Evolutionary conservation across 768 basidiomycete genomes (phyloP).

Genomic region (Lentinula raphanica): DNA sequence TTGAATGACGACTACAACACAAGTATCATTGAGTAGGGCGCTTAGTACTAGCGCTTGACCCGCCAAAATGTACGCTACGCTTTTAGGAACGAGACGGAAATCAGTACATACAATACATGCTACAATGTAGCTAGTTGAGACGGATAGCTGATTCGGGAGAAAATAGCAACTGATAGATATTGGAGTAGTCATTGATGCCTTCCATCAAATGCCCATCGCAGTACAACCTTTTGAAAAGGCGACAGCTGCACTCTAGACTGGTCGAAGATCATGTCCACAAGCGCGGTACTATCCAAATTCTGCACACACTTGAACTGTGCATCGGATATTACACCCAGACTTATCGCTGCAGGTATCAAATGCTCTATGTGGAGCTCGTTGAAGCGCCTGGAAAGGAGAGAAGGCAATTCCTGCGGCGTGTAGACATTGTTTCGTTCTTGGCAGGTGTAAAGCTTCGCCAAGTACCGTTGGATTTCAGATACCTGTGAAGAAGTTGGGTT

Average conservation of each 20-base stretch:
- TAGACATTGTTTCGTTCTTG: neutral
- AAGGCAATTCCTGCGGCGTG: neutral
- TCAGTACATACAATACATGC: too few species aligned
- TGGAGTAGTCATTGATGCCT: too few species aligned
- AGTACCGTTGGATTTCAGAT: neutral
- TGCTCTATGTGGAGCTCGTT: too few species aligned
- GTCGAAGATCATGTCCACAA: neutral
- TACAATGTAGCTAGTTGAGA: too few species aligned
- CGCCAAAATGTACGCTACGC: too few species aligned
- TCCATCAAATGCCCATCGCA: neutral
- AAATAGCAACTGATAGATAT: too few species aligned
- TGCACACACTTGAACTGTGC: neutral
- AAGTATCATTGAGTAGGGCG: too few species aligned
- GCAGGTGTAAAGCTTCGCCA: neutral
- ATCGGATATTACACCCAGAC: neutral
- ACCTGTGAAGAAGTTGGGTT: neutral
- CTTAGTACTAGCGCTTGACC: too few species aligned
- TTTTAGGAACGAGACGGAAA: too few species aligned
- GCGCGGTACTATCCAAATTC: neutral
- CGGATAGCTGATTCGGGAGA: too few species aligned
- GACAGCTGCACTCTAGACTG: neutral
- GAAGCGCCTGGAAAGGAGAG: neutral
- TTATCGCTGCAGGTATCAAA: neutral
- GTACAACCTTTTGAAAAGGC: neutral
- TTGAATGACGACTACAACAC: too few species aligned